Evolutionary conservation across 2,329 filamentous ascomycete species (phyloP).

Genomic region (Colletotrichum somersetense): DNA sequence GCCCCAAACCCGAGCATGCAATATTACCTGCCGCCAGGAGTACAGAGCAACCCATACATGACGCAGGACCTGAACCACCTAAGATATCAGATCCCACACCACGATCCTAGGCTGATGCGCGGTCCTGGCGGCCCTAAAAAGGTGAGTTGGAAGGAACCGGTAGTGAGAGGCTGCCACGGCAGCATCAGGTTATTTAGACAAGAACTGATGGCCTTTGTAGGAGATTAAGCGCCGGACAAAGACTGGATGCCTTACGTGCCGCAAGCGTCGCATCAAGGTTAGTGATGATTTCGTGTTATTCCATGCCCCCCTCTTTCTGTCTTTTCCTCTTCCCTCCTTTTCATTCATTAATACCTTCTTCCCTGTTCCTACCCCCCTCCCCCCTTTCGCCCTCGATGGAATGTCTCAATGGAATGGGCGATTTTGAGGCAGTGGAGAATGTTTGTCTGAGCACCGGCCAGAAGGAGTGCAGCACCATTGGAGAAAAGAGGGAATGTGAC

Average conservation of each 20-base stretch:
- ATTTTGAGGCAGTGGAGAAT: slow-evolving; percentile 21
- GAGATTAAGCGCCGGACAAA: slow-evolving; percentile 74
- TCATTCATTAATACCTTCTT: neutral
- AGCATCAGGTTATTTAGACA: neutral
- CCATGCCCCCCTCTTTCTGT: too few relatives aligned
- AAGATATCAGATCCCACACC: slow-evolving; percentile 61
- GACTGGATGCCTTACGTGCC: slow-evolving; percentile 73
- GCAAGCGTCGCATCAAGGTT: slow-evolving; percentile 73
- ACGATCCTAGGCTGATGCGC: slow-evolving; percentile 62
- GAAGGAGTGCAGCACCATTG: slow-evolving; percentile 1
- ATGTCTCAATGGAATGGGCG: slow-evolving; percentile 13
- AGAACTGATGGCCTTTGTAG: slow-evolving; percentile 51
- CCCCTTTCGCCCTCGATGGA: slow-evolving; percentile 4
- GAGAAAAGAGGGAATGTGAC: slow-evolving; percentile 29
- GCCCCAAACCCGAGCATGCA: slow-evolving; percentile 52
- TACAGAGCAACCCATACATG: slow-evolving; percentile 36
- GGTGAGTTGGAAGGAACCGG: slow-evolving; percentile 54
- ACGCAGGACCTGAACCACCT: slow-evolving; percentile 59
- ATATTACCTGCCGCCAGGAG: slow-evolving; percentile 57
- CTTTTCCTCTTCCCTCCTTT: neutral
- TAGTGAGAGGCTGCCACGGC: neutral
- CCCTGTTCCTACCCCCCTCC: neutral
- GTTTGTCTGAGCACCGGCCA: neutral
- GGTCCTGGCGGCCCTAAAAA: slow-evolving; percentile 68
- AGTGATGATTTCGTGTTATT: slow-evolving; percentile 49